Base-by-base conservation (phyloP, 2,329 filamentous ascomycete genomes). In the Pseudohalonectria lignicola region DNA sequence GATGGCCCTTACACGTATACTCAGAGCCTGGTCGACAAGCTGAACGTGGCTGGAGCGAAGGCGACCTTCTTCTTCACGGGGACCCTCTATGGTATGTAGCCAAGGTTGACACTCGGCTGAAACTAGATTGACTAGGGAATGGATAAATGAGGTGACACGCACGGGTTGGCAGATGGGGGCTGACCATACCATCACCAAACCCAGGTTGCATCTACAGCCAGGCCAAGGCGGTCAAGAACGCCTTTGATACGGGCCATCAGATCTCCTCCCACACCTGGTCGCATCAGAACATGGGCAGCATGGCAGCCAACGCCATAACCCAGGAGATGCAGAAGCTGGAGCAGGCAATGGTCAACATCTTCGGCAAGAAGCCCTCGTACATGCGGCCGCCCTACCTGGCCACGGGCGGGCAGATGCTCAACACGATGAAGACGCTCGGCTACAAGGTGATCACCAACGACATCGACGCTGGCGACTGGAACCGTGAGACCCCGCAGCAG, bases 371-470 rank as follows among this genome's bases (percentile, higher is more conserved):
- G 53, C 66, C 66, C 6, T 55, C 60, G 9, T 69, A 70, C 55
- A 60, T 70, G 61, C 63, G 66, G 0, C 66, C 66, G 5, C 66
- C 66, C 0, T 68, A 68, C 53, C 64, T 70, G 31, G 62, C 62
- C 41, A 69, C 65, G 3, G 56, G 63, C 36, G 63, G 63, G 17
- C 51, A 59, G 41, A 59, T 68, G 31, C 53, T 69, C 34, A 49
- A 51, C 15, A 60, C 59, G 12, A 59, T 69, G 58, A 49, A 49
- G 40, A 44, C 55, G 39, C 52, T 78, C 36, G 69, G 69, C 40
- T 78, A 76, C 61, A 73, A 74, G 49, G 65, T 77, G 49, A 69
- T 73, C 48, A 78, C 73, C 47, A 64, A 76, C 49, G 70, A 79
- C 44, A 59, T 79, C 35, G 75, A 80, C 50, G 67, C 74, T 2